Base-by-base conservation (phyloP, 2,329 filamentous ascomycete species). In the Fusarium coicis region DNA sequence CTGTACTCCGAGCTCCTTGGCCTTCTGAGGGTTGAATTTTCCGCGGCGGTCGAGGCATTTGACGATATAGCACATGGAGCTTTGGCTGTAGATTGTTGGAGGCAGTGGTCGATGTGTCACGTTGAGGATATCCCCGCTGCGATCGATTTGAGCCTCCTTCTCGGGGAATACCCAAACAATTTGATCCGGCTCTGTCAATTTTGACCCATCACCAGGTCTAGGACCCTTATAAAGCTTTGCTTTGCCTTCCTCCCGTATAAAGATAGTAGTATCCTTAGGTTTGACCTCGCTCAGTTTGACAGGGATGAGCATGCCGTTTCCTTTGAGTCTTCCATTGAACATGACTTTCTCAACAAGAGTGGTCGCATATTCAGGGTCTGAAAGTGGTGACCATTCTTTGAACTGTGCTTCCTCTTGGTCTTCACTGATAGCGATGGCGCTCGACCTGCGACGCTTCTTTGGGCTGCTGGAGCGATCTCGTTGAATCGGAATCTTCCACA, bases 1-100 rank as follows among this genome's bases (percentile, higher is more conserved):
- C 26, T 83, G 82, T 2, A 98, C 88, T 3, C 92, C 92, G 5
- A 95, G 83, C 34, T 84, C 85, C 68, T 84, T 86, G 0, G 95
- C 96, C 64, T 86, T 89, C 53, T 87, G 80, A 1, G 89, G 84
- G 68, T 93, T 87, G 78, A 99, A 98, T 77, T 92, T 96, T 58
- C 96, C 96, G 60, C 96, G 90, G 60, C 92, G 88, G 42, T 91
- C 86, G 70, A 94, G 90, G 60, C 90, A 90, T 75, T 94, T 93
- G 79, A 97, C 88, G 65, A 99, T 92, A 81, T 99, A 99, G 65
- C 93, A 97, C 75, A 98, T 85, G 10, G 94, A 91, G 52, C 91
- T 90, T 34, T 85, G 84, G 2, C 89, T 89, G 10, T 91, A 92
- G 26, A 85, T 83, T 0, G 93, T 93, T 1, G 85, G 86, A 1